Evolutionary conservation across 768 basidiomycete genomes (phyloP), one percentile per base, ranked within the genome.

Genomic region (Clitopilus hobsonii): DNA sequence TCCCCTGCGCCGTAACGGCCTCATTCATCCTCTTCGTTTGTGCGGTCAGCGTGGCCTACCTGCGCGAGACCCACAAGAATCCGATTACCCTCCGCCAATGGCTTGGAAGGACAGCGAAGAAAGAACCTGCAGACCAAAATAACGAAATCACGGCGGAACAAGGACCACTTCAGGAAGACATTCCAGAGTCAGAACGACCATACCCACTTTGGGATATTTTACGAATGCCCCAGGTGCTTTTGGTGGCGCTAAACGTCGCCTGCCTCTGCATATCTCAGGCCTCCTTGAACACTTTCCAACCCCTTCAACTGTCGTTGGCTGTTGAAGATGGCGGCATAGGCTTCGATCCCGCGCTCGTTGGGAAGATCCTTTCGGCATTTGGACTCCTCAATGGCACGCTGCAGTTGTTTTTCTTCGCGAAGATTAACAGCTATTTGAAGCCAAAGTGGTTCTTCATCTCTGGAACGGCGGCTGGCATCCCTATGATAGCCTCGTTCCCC

Each of bases 1-100:
- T 86, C 47, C 76, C 85, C 3, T 86, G 83, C 58, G 71, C 80
- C 6, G 74, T 84, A 1, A 72, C 81, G 3, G 78, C 82, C 0
- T 77, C 77, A 0, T 78, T 79, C 59, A 69, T 80, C 0, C 65
- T 71, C 6, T 10, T 80, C 20, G 76, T 76, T 0, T 81, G 77
- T 70, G 28, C 78, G 11, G 61, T 80, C 2, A 73, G 76, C 0
- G 63, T 67, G 32, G 41, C 78, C 0, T 79, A 73, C 59, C 66
- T 86, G 29, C 74, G 79, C 58, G 86, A 87, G 25, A 29, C 24
- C 32, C 14, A 16, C 30, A 14, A 26, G 61, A 49, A 38, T 58
- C 32, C 32, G n/a, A 3, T 14, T 14, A 14, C 32, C 13, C n/a
- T 36, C n/a, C 13, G 32, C 13, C 32, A 36, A n/a, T 36, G 32